A percentile compares a stretch with the other conserved stretches of the same genome.
Evolutionary conservation across 164 flowering plant genomes (phyloP).

Genomic region (Vitis rupestris): DNA sequence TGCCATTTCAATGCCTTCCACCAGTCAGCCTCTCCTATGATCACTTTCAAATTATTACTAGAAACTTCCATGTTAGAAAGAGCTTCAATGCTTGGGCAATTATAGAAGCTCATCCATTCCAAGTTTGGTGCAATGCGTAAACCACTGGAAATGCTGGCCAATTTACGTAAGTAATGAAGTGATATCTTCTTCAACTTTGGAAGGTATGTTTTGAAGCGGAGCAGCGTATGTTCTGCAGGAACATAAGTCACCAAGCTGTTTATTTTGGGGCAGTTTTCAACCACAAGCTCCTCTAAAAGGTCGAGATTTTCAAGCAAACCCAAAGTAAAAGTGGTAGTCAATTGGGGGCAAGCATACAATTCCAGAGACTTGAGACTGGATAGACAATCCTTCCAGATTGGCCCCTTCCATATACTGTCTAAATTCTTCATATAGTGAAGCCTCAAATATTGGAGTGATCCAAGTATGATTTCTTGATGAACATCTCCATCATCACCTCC

Average conservation of each 20-base stretch:
- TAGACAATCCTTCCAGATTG: neutral
- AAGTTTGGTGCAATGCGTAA: neutral
- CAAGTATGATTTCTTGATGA: neutral
- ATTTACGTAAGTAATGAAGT: neutral
- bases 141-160: neutral
- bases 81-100: neutral
- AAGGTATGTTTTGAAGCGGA: neutral
- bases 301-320: neutral
- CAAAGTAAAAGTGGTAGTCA: neutral
- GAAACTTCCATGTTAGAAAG: neutral
- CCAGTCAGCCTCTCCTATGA: neutral
- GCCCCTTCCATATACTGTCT: neutral
- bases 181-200: too few species aligned
- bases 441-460: neutral
- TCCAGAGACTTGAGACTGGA: neutral
- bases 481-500: neutral
- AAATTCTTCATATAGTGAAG: neutral
- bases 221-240: neutral
- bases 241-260: too few species aligned
- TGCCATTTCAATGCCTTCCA: neutral
- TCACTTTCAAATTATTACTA: neutral
- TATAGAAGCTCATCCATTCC: neutral
- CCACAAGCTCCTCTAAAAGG: constrained; percentile 1
- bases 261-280: too few species aligned
- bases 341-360: neutral